Percentiles rank a stretch among this genome's conserved stretches.
Conservation (phyloP, 257 asterid genomes). For the Misopates orontium region DNA sequence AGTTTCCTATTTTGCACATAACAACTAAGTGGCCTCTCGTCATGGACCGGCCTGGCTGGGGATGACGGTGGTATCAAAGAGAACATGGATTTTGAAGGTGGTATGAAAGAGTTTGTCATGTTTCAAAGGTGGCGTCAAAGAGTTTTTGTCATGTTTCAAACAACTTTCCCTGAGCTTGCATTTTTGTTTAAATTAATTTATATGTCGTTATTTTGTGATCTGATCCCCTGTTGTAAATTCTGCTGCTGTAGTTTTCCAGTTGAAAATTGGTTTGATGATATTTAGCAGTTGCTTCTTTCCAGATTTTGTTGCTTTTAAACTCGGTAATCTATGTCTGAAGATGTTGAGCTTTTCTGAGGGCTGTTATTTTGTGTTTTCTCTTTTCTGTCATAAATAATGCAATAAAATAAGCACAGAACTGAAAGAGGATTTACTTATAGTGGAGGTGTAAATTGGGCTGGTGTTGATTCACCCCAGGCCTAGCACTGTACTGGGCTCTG, state of each 20-base stretch:
- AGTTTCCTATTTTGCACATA: background rate
- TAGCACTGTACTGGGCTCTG: too few species aligned
- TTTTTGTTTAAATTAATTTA: constrained; percentile 23
- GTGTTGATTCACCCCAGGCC: too few species aligned
- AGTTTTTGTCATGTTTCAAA: constrained; percentile 40
- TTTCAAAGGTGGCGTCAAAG: constrained; percentile 12
- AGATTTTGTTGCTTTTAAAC: too few species aligned
- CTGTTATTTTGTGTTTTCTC: too few species aligned
- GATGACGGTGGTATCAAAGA: background rate
- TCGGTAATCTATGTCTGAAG: too few species aligned
- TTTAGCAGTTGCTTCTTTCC: too few species aligned
- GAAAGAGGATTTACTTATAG: too few species aligned
- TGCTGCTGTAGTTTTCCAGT: constrained; percentile 22
- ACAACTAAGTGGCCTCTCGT: constrained; percentile 3
- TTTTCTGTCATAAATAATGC: too few species aligned
- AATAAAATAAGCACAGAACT: too few species aligned
- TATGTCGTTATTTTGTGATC: background rate
- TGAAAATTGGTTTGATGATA: too few species aligned
- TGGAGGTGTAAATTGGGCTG: too few species aligned
- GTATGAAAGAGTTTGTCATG: constrained; percentile 39
- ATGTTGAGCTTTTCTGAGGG: too few species aligned
- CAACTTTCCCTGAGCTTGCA: constrained; percentile 23
- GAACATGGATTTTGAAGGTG: constrained; percentile 21
- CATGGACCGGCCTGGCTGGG: background rate
- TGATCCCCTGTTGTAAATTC: constrained; percentile 39